phyloP scores from a whole-genome alignment of 2,329 filamentous ascomycete species.

The Alternaria metachromatica region DNA sequence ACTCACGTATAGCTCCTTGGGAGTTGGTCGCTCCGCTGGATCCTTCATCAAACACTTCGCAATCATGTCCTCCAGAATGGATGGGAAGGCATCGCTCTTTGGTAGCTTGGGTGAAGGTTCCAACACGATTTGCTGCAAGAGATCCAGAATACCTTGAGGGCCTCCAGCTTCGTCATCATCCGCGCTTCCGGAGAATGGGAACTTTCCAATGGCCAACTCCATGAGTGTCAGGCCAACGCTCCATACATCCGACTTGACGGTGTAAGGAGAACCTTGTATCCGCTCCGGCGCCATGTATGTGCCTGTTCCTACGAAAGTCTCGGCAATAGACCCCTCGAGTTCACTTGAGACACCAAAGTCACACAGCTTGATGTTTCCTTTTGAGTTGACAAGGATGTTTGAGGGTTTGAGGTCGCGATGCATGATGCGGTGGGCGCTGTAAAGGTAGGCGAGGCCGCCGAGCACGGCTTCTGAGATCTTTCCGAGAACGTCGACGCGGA shows the following conservation, averaged over 20 bases:
- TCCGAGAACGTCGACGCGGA: constrained; percentile 93
- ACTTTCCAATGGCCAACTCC: constrained; percentile 97
- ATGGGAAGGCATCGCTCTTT: constrained; percentile 96
- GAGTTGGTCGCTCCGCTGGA: constrained; percentile 86
- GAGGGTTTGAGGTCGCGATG: constrained; percentile 98
- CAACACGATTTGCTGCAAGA: constrained; percentile 96
- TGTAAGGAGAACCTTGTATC: constrained; percentile 96
- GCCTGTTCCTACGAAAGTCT: constrained; percentile 97
- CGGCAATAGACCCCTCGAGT: constrained; percentile 95
- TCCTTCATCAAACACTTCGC: constrained; percentile 93
- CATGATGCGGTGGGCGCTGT: constrained; percentile 96
- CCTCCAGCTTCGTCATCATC: constrained; percentile 71
- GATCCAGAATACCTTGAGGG: constrained; percentile 92
- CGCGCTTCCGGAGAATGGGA: constrained; percentile 88
- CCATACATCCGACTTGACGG: constrained; percentile 98
- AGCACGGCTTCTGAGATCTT: constrained; percentile 98
- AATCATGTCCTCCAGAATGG: constrained; percentile 95
- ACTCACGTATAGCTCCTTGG: constrained; percentile 88
- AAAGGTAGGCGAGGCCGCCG: constrained; percentile 92
- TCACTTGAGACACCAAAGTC: constrained; percentile 99
- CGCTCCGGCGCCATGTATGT: constrained; percentile 99
- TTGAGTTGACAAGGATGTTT: constrained; percentile 94
- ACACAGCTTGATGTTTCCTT: constrained; percentile 93
- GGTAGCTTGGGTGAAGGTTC: constrained; percentile 92
- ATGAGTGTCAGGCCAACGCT: constrained; percentile 95